These are phyloP conservation scores for Rhizopogon salebrosus DNA, from an alignment of 768 basidiomycete genomes.

Conservation along the genomic window DNA sequence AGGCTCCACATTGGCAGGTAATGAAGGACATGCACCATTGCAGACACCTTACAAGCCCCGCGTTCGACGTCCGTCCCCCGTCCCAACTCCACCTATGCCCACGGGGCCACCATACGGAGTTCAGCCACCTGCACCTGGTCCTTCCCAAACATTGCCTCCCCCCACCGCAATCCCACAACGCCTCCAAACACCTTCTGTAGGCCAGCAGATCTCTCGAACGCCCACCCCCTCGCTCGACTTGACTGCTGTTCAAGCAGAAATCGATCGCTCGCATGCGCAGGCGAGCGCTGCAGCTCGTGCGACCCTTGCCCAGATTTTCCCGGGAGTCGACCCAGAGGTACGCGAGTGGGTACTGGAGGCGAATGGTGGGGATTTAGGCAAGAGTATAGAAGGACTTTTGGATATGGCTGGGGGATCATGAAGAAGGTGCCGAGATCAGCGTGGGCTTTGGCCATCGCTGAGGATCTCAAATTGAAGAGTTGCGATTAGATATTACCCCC, in stretches of 20 bases:
- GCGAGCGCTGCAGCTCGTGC: slow-evolving; percentile 67
- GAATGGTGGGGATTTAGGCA: slow-evolving; percentile 81
- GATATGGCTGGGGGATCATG: slow-evolving; percentile 45
- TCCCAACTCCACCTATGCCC: slow-evolving; percentile 18
- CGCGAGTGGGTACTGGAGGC: slow-evolving; percentile 88
- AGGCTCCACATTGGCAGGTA: slow-evolving; percentile 34
- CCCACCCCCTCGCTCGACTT: slow-evolving; percentile 69
- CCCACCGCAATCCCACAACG: slow-evolving; percentile 23
- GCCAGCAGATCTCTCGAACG: slow-evolving; percentile 59
- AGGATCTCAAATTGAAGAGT: not conserved
- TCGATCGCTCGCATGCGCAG: slow-evolving; percentile 71
- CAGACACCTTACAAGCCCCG: slow-evolving; percentile 76
- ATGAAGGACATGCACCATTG: slow-evolving; percentile 23
- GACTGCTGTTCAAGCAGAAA: slow-evolving; percentile 66
- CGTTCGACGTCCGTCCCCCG: slow-evolving; percentile 50
- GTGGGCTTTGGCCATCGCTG: not conserved
- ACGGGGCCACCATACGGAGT: slow-evolving; percentile 17
- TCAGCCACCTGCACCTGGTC: slow-evolving; percentile 43
- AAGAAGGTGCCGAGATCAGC: not conserved
- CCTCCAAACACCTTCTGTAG: slow-evolving; percentile 36
- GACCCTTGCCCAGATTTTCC: slow-evolving; percentile 88
- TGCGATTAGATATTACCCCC: not conserved
- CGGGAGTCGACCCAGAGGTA: slow-evolving; percentile 73
- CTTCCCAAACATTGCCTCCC: slow-evolving; percentile 33
- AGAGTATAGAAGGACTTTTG: slow-evolving; percentile 81